Percentiles rank a stretch among this genome's conserved stretches.
phyloP scores from a whole-genome alignment of 148 eudicot species.

The Spergularia marina region DNA sequence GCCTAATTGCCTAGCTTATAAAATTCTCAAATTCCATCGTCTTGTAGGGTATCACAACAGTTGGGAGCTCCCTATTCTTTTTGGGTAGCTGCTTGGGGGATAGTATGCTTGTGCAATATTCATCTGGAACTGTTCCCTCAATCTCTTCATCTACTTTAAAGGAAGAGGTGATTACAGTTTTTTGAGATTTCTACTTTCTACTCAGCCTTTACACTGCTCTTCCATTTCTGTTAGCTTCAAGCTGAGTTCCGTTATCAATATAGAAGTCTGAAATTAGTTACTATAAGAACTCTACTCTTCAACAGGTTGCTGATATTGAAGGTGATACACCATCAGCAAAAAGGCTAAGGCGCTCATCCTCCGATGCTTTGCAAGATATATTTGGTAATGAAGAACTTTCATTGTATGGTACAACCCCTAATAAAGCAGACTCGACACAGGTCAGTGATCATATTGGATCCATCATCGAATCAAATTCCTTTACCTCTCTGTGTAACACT shows the following conservation, averaged over 20 bases:
- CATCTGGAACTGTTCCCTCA: slow-evolving; percentile 55
- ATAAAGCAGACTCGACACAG: slow-evolving; percentile 81
- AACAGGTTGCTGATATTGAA: slow-evolving; percentile 85
- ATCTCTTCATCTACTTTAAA: slow-evolving; percentile 49
- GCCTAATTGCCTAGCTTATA: neutral
- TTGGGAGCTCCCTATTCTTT: slow-evolving; percentile 86
- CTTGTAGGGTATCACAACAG: slow-evolving; percentile 64
- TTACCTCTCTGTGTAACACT: neutral
- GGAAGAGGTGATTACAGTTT: slow-evolving; percentile 66
- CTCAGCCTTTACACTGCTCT: neutral
- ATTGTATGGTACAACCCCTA: slow-evolving; percentile 73
- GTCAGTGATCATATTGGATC: slow-evolving; percentile 32
- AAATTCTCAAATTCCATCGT: neutral
- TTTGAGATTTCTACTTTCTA: neutral
- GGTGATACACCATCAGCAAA: slow-evolving; percentile 69
- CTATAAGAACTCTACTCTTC: slow-evolving; percentile 16
- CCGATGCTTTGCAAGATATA: slow-evolving; percentile 89
- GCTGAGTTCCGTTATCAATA: neutral
- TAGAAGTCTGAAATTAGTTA: neutral
- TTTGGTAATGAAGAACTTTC: slow-evolving; percentile 78
- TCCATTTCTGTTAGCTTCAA: neutral
- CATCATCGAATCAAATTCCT: neutral
- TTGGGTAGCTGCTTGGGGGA: slow-evolving; percentile 96
- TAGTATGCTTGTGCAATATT: slow-evolving; percentile 91
- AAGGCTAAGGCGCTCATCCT: slow-evolving; percentile 70